Base-by-base conservation (phyloP, 192 early-diverging fungal species). In the Coemansia aciculifera region DNA sequence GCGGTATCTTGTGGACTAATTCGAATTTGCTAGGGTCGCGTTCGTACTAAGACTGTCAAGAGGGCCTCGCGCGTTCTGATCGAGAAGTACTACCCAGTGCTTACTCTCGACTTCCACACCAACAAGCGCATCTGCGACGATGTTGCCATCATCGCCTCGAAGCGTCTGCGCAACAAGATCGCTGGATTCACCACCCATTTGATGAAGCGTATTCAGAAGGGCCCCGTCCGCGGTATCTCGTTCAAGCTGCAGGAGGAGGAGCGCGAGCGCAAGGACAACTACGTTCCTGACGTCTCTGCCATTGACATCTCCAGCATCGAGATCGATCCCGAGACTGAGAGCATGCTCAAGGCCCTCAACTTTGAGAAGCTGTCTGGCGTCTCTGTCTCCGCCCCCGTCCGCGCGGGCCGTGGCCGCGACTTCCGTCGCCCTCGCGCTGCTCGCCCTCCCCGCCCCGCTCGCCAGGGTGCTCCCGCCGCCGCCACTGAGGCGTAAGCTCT, bases 221-320 rank as follows among this genome's bases (percentile, higher is more conserved):
- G 98, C 54, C 98, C 98, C 69, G 98, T 99, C 65, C 94, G 94
- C 81, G 98, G 98, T 78, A 99, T 99, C 73, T 99, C 98, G 69
- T 99, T 98, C 96, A 99, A 99, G 93, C 91, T 99, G 68, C 98
- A 99, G 90, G 98, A 99, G 86, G 98, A 99, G 87, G 98, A 99
- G 88, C 93, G 98, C 86, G 98, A 99, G 88, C 91, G 96, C 80
- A 97, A 95, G 90, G 98, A 99, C 83, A 95, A 99, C 90, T 99
- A 94, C 81, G 95, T 99, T 68, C 98, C 98, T 63, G 98, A 99
- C 74, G 86, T 95, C 79, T 99, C 98, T 68, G 98, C 96, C 75
- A 89, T 99, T 69, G 92, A 91, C 65, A 90, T 88, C 66, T 91
- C 92, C 29, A 81, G 85, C 63, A 95, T 98, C 78, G 96, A 97